Base-by-base conservation (phyloP, 257 asterid genomes). In the Lantana camara region DNA sequence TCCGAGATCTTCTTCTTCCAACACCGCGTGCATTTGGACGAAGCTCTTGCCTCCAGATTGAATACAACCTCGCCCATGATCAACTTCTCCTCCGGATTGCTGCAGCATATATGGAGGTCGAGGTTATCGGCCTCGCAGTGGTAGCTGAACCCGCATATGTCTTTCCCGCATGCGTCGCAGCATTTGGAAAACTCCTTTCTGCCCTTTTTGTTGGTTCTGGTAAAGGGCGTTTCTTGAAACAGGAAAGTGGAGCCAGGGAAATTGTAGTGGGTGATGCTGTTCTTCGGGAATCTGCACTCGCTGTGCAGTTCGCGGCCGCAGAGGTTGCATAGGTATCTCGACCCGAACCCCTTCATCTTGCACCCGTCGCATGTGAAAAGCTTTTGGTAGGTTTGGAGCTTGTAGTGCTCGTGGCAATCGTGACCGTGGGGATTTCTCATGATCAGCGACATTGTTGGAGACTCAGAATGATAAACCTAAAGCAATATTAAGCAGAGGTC, bases 81-180 rank as follows among this genome's bases (percentile, higher is more conserved):
- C 1, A 73, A 38, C 9, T 66, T 60, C 34, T 61, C 49, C n/a
- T 45, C 3, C 2, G 73, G 74, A 14, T 66, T 73, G 6, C 34
- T 46, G 9, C 79, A 77, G 13, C 72, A 65, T 0, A 76, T 74
- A 63, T 77, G 77, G 0, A 77, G 9, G 12, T 73, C 79, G 7
- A 47, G 17, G 29, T 71, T 42, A 2, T 69, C 57, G 0, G 2
- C 44, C 3, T 40, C 58, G 7, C 57, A 70, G 17, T 75, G 77
- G 48, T 73, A 77, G 58, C 58, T 69, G 60, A 66, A 73, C 0
- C 83, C 79, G 4, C 61, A 37, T 1, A 77, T 37, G 2, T 77
- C 67, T 23, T 68, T 68, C 7, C 75, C 76, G 24, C 82, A 77
- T 0, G 78, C 82, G 1, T 68, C 79, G 32, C 82, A 77, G 7